Evolutionary conservation across 1,139 yeast genomes (phyloP), one percentile per base, ranked within the genome.

Genomic region (Pneumocystis murina): DNA sequence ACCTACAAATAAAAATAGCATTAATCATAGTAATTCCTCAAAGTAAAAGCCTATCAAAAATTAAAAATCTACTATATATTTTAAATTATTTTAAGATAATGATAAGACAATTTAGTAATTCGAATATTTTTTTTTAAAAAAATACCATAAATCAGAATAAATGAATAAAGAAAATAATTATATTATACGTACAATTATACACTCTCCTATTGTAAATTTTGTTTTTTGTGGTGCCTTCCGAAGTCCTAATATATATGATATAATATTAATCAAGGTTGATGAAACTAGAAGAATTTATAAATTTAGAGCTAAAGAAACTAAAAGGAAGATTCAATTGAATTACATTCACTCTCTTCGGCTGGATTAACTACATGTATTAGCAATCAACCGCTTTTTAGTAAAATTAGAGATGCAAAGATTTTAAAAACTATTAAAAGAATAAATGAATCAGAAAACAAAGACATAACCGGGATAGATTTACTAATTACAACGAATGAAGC

Each of bases 1-100:
- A 82, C 91, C 66, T 80, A 86, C 91, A 87, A 72, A 90, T 88
- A 64, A 90, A 77, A 48, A 89, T 95, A 6, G 96, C 87, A 72
- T 90, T 95, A 65, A 90, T 90, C 96, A 90, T 89, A 12, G 38
- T 54, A 20, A 12, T 12, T 8, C 30, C 24, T 6, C 3, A 28
- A 40, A 6, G 8, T n/a, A 24, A 8, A 38, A 28, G 35, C 60
- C 36, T 39, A n/a, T 20, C 10, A 28, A n/a, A 35, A 38, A 33
- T 17, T 33, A 20, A 59, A 4, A 20, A 30, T 43, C 16, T 41
- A 28, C 7, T 35, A 2, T 14, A 3, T 61, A 28, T 35, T 36
- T 16, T 28, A 24, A 62, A 24, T 62, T 7, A 57, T 57, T 35
- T 36, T 57, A 35, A n/a, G 20, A 17, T 57, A 57, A 7, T 17